A percentile compares a stretch with the other conserved stretches of the same genome.
phyloP scores from a whole-genome alignment of 2,329 filamentous ascomycete species.

The Talaromyces atroroseus region DNA sequence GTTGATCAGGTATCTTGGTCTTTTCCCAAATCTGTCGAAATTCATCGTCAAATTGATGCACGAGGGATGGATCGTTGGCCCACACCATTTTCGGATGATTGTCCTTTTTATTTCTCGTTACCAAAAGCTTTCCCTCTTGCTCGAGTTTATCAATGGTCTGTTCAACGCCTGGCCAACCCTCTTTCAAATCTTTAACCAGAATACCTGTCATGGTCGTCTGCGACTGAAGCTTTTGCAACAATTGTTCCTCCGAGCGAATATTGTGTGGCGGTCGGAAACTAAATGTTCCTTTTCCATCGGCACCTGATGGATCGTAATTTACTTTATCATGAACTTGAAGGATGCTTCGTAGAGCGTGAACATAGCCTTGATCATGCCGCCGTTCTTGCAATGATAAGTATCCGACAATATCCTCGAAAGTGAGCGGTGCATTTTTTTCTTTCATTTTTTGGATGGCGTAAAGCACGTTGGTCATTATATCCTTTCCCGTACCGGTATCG shows the following conservation, averaged over 20 bases:
- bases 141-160: slow-evolving; percentile 74
- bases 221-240: slow-evolving; percentile 74
- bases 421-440: slow-evolving; percentile 62
- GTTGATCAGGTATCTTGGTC: slow-evolving; percentile 67
- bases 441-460: slow-evolving; percentile 81
- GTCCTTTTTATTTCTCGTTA: slow-evolving; percentile 89
- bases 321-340: slow-evolving; percentile 63
- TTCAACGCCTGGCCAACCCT: slow-evolving; percentile 87
- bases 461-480: slow-evolving; percentile 80
- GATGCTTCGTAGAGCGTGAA: slow-evolving; percentile 61
- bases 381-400: slow-evolving; percentile 68
- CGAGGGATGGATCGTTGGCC: slow-evolving; percentile 76
- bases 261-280: slow-evolving; percentile 77
- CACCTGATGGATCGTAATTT: slow-evolving; percentile 50
- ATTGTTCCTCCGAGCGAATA: slow-evolving; percentile 69
- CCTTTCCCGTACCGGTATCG: slow-evolving; percentile 68
- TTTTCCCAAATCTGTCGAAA: slow-evolving; percentile 80
- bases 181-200: slow-evolving; percentile 83
- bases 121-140: slow-evolving; percentile 69
- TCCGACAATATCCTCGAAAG: slow-evolving; percentile 69
- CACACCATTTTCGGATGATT: slow-evolving; percentile 79
- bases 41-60: slow-evolving; percentile 70
- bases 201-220: slow-evolving; percentile 78
- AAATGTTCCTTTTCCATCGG: slow-evolving; percentile 70
- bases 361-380: slow-evolving; percentile 52